Evolutionary conservation across 495 filamentous ascomycete species (phyloP), one percentile per base, ranked within the genome.

Genomic region (Hypoxylon rickii): DNA sequence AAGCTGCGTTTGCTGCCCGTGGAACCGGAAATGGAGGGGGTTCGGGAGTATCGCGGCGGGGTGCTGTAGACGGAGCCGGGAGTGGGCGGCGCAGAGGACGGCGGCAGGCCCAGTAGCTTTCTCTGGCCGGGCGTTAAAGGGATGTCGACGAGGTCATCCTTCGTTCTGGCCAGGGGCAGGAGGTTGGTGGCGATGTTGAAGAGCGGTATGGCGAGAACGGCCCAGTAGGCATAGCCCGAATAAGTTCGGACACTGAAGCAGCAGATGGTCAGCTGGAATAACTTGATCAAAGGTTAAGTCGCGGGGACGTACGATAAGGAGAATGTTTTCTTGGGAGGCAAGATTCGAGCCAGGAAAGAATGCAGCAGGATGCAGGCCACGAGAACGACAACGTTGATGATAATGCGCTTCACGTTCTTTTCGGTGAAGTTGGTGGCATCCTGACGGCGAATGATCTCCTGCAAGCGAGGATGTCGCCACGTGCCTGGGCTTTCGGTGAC

Each of bases 121-220:
- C 94, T 88, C 70, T 98, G 94, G 10, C 86, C 85, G 17, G 94
- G 90, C 3, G 92, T 97, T 44, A 98, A 80, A 55, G 94, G 85
- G 41, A 98, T 95, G 69, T 98, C 93, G 59, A 84, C 76, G 52
- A 96, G 79, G 55, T 93, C 83, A 69, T 96, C 92, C 49, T 78
- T 81, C 5, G 73, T 71, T 42, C 84, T 81, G 65, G 89, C 68
- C 16, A 96, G 79, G 10, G 90, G 94, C 17, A 80, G 76, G 29
- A 87, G 61, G 12, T 89, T 85, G 11, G 82, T 54, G 53, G 76
- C 51, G 49, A 93, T 83, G 70, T 92, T 94, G 70, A 76, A 71
- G 33, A 84, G 18, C 24, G 89, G 79, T 34, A 90, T 63, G 11
- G 38, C 55, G 19, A 51, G 53, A 4, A 53, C 36, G 2, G 41